A percentile compares a stretch with the other conserved stretches of the same genome.
Evolutionary conservation across 2,329 filamentous ascomycete species (phyloP).

Genomic region (Shiraia bambusicola): DNA sequence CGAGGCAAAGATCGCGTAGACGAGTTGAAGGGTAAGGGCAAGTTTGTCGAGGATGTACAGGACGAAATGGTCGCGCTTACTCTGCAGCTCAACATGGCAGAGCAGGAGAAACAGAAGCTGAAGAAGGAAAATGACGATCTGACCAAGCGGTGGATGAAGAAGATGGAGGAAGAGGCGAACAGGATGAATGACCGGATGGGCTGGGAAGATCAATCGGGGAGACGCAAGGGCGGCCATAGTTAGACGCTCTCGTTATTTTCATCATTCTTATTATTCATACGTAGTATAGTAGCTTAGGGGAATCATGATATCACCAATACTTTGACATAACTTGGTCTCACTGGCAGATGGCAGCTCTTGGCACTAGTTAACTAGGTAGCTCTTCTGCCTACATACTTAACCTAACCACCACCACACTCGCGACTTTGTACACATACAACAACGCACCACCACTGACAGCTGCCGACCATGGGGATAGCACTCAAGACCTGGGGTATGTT

Average conservation of each 20-base stretch:
- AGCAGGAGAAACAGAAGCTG: conserved; percentile 71
- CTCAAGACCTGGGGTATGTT: conserved; percentile 43
- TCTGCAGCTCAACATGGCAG: conserved; percentile 82
- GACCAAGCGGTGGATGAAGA: conserved; percentile 86
- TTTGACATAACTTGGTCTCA: no score
- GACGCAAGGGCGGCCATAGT: conserved; percentile 9
- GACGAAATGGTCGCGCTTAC: conserved; percentile 89
- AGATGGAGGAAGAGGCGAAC: conserved; percentile 82
- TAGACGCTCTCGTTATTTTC: conserved; percentile 1
- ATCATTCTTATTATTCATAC: neutral
- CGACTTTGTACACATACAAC: conserved; percentile 7
- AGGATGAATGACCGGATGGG: conserved; percentile 67
- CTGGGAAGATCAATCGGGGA: conserved; percentile 26
- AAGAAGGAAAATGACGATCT: conserved; percentile 84
- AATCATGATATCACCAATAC: no score
- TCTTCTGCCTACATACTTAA: conserved; percentile 11
- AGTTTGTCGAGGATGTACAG: conserved; percentile 83
- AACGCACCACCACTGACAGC: neutral
- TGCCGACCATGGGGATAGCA: conserved; percentile 35
- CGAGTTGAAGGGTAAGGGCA: conserved; percentile 80
- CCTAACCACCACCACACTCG: conserved; percentile 9
- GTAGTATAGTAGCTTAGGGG: no score
- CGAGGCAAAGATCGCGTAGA: conserved; percentile 79
- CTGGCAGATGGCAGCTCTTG: conserved; percentile 31
- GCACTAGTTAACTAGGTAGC: conserved; percentile 16